Evolutionary conservation across 495 filamentous ascomycete genomes (phyloP).

Genomic region (Penicillium bialowiezense): DNA sequence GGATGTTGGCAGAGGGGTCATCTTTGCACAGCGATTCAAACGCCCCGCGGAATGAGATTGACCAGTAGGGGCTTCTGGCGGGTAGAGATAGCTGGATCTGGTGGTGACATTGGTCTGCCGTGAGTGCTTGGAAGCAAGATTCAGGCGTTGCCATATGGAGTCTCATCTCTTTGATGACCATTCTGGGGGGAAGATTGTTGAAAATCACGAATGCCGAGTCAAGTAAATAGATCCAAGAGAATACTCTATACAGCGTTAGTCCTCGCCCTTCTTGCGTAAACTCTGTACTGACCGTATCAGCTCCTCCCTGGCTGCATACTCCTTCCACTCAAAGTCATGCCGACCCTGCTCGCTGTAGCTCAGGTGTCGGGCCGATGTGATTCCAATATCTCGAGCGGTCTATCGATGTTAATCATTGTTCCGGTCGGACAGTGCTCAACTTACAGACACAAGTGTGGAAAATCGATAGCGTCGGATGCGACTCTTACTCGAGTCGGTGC

Average conservation of each 20-base stretch:
- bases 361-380: conserved; percentile 14
- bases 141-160: conserved; percentile 28
- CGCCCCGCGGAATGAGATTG: conserved; percentile 12
- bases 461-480: conserved; percentile 21
- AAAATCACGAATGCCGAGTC: conserved; percentile 29
- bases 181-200: conserved; percentile 30
- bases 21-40: conserved; percentile 12
- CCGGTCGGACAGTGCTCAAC: neutral
- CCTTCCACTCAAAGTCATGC: conserved; percentile 25
- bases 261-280: neutral
- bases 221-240: conserved; percentile 26
- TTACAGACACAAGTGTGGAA: conserved; percentile 20
- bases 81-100: conserved; percentile 10
- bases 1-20: neutral
- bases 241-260: conserved; percentile 5
- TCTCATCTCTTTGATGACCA: conserved; percentile 31
- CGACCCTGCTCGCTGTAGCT: conserved; percentile 11
- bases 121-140: conserved; percentile 29
- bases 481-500: conserved; percentile 19
- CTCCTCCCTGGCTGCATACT: conserved; percentile 21
- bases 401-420: neutral
- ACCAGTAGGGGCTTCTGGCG: conserved; percentile 11
- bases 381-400: conserved; percentile 23
- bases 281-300: conserved; percentile 13
- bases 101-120: conserved; percentile 17